Evolutionary conservation across 306 rosid species (phyloP).

Genomic region (Rubus idaeus): DNA sequence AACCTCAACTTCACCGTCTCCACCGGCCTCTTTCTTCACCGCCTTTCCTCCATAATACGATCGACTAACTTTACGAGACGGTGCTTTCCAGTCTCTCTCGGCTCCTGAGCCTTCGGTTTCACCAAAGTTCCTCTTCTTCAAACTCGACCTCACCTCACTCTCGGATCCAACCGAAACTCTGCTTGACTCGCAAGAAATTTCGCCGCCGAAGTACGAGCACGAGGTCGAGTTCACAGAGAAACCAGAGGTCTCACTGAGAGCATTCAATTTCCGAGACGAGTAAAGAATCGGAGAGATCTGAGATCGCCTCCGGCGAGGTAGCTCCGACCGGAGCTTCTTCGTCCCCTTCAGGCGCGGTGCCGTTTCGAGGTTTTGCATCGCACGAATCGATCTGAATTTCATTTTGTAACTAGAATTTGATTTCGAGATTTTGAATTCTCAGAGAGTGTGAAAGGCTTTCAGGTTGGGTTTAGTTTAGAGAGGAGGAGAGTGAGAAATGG

Average conservation of each 20-base stretch:
- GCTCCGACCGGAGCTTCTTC: constrained; percentile 74
- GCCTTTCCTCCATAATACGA: constrained; percentile 27
- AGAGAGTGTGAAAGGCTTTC: constrained; percentile 12
- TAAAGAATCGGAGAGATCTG: constrained; percentile 56
- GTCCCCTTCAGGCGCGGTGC: constrained; percentile 31
- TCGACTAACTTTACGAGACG: constrained; percentile 25
- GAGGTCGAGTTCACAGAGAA: constrained; percentile 48
- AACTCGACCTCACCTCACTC: constrained; percentile 25
- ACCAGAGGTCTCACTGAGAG: constrained; percentile 11
- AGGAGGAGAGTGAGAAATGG: constrained; percentile 5
- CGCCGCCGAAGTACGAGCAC: constrained; percentile 43
- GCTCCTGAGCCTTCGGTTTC: constrained; percentile 6
- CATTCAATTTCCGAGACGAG: constrained; percentile 17
- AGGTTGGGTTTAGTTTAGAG: constrained; percentile 1
- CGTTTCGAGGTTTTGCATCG: constrained; percentile 39
- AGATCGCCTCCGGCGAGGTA: constrained; percentile 55
- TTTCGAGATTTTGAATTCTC: background rate
- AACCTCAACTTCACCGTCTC: constrained; percentile 42
- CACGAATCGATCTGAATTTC: constrained; percentile 35
- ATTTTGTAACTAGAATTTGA: constrained; percentile 17
- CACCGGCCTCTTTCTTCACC: constrained; percentile 18
- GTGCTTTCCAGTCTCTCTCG: background rate
- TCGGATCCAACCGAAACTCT: constrained; percentile 39
- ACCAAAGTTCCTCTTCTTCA: constrained; percentile 30
- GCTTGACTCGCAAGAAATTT: constrained; percentile 60